These are phyloP conservation scores for Daldinia decipiens DNA, from an alignment of 495 filamentous ascomycete genomes.

Conservation along the genomic window DNA sequence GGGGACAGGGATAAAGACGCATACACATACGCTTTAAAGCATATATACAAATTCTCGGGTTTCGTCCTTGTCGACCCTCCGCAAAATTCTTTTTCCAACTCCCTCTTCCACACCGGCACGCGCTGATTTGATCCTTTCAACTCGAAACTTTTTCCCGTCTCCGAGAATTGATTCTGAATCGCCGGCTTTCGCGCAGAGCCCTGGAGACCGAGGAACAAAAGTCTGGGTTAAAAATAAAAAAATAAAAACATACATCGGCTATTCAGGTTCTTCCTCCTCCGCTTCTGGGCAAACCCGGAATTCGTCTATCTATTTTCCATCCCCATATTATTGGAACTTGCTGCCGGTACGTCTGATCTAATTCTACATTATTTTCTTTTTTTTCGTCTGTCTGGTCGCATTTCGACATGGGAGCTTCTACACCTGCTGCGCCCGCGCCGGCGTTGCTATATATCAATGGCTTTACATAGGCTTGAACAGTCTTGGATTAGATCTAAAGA, in stretches of 20 bases:
- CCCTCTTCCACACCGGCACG: constrained; percentile 39
- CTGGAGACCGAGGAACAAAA: constrained; percentile 13
- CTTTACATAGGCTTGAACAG: constrained; percentile 25
- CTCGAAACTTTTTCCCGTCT: constrained; percentile 45
- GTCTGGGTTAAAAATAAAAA: constrained; percentile 40
- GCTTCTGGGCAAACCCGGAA: constrained; percentile 45
- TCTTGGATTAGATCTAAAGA: constrained; percentile 19
- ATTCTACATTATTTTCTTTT: constrained; percentile 15
- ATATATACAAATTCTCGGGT: constrained; percentile 18
- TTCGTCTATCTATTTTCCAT: constrained; percentile 47
- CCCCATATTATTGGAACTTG: constrained; percentile 40
- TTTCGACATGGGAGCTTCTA: constrained; percentile 27
- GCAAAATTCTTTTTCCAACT: constrained; percentile 54
- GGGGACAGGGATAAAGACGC: not conserved
- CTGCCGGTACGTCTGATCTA: constrained; percentile 36
- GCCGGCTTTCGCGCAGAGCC: constrained; percentile 10
- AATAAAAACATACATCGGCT: constrained; percentile 41
- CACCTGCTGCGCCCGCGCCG: constrained; percentile 14
- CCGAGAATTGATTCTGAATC: constrained; percentile 37
- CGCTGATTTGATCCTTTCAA: constrained; percentile 43
- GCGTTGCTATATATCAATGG: constrained; percentile 24
- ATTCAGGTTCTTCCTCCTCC: constrained; percentile 50
- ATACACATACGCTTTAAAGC: not conserved
- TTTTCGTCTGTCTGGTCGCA: constrained; percentile 14
- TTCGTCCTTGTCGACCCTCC: constrained; percentile 12